Evolutionary conservation across 1,284 basidiomycete species (phyloP).

Genomic region (Singerocomus rubriflavus): DNA sequence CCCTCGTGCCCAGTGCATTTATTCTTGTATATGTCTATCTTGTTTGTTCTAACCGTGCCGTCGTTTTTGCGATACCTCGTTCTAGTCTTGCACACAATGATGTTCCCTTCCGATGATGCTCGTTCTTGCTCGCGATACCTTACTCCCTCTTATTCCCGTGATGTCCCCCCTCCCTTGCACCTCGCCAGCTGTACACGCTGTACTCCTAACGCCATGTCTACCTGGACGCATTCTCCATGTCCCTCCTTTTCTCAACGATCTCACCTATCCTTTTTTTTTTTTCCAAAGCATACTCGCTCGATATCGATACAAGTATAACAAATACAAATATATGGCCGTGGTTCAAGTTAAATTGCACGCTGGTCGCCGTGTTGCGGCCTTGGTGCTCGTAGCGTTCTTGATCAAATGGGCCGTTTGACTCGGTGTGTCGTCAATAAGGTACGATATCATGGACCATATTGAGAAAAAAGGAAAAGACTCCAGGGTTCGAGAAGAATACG

Average conservation of each 20-base stretch:
- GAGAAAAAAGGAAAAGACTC: no score
- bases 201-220: conserved; percentile 8
- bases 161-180: conserved; percentile 1
- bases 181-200: neutral
- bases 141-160: neutral
- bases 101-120: conserved; percentile 6
- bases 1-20: neutral
- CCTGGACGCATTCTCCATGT: neutral
- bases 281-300: neutral
- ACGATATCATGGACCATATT: no score
- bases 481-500: no score
- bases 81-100: conserved; percentile 1
- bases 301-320: no score
- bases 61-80: conserved; percentile 16
- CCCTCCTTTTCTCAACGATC: no score
- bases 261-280: neutral
- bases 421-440: no score
- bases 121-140: neutral
- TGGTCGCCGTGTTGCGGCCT: no score
- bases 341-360: no score
- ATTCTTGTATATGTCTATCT: conserved; percentile 7
- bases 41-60: neutral
- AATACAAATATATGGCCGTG: no score
- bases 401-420: no score
- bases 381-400: no score